These are phyloP conservation scores for Iris macrosiphon DNA, from an alignment of 106 monocot species.

Conservation along the genomic window DNA sequence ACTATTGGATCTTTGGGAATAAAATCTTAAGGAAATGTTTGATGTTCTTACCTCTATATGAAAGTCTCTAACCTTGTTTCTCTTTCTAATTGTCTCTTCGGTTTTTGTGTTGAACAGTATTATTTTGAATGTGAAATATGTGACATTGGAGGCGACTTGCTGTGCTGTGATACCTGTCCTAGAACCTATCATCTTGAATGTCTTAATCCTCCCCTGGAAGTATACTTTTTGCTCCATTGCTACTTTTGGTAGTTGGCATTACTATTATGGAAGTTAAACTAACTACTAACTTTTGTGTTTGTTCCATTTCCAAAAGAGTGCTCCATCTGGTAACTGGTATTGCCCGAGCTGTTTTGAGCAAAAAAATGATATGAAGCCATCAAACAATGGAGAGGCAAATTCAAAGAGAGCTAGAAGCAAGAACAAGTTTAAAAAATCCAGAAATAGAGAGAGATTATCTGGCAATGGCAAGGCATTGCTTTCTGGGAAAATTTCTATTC, in stretches of 20 bases:
- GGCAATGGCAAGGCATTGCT: constrained; percentile 15
- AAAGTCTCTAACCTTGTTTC: not conserved
- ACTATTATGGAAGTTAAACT: not conserved
- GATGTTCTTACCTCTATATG: too few relatives aligned
- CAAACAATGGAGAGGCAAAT: constrained; percentile 22
- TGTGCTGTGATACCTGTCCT: constrained; percentile 94
- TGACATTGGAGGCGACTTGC: constrained; percentile 87
- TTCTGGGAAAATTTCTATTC: constrained; percentile 12
- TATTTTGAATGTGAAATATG: constrained; percentile 88
- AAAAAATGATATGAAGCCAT: constrained; percentile 30
- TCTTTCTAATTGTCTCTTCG: not conserved
- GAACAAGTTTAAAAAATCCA: constrained; percentile 27
- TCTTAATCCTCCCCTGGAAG: constrained; percentile 88
- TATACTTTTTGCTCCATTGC: constrained; percentile 7
- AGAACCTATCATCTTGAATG: constrained; percentile 83
- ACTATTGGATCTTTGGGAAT: too few relatives aligned
- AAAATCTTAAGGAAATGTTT: too few relatives aligned
- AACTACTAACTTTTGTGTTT: not conserved
- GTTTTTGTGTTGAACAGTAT: constrained; percentile 45
- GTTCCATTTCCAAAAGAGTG: constrained; percentile 27
- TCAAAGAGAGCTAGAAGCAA: constrained; percentile 48
- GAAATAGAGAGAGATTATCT: constrained; percentile 16
- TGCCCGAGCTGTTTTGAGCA: constrained; percentile 56
- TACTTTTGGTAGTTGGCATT: constrained; percentile 4
- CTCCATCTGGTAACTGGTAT: constrained; percentile 85